Percentiles rank a stretch among this genome's conserved stretches.
phyloP scores from a whole-genome alignment of 257 asterid genomes.

The Capsicum chinense region DNA sequence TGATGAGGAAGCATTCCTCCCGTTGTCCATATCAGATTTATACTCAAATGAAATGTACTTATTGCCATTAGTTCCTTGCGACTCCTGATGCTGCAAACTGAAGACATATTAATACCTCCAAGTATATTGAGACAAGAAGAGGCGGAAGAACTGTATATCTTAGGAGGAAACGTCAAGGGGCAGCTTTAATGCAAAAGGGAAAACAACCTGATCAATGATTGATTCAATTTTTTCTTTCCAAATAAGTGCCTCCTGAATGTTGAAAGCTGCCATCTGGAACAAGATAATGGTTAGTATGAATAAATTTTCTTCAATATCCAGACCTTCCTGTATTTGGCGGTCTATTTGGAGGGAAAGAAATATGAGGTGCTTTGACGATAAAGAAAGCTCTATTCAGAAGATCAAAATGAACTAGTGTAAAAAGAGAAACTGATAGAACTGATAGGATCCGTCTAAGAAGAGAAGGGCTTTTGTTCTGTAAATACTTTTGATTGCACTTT shows the following conservation, averaged over 20 bases:
- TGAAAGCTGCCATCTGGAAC: constrained; percentile 97
- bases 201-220: constrained; percentile 84
- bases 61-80: constrained; percentile 64
- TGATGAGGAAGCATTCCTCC: constrained; percentile 78
- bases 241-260: constrained; percentile 86
- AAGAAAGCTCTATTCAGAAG: not conserved
- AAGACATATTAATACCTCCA: constrained; percentile 36
- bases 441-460: not conserved
- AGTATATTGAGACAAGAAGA: constrained; percentile 15
- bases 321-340: not conserved
- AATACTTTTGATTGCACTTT: not conserved
- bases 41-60: constrained; percentile 78
- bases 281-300: constrained; percentile 17
- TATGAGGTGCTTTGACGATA: not conserved
- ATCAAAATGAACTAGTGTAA: not conserved
- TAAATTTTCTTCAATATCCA: not conserved
- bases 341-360: not conserved
- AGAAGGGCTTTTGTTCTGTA: not conserved
- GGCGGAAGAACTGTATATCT: not conserved
- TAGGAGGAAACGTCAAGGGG: not conserved
- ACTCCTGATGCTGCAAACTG: constrained; percentile 76
- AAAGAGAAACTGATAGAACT: not conserved
- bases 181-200: constrained; percentile 4
- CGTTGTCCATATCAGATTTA: constrained; percentile 66
- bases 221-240: constrained; percentile 90